Base-by-base conservation (phyloP, 306 rosid species). In the Mucuna pruriens region DNA sequence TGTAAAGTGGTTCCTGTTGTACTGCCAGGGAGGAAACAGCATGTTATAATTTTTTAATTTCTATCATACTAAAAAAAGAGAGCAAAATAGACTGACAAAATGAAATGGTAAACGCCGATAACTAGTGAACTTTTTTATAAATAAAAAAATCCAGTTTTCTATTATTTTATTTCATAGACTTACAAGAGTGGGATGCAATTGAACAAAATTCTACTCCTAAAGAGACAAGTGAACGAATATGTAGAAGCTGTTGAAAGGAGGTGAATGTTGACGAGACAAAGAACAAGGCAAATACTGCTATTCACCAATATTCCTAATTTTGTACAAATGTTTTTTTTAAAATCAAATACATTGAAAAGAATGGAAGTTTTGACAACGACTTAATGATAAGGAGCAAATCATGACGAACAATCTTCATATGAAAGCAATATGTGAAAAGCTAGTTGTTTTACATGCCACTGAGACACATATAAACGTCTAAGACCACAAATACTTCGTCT, bases 331-430 rank as follows among this genome's bases (percentile, higher is more conserved):
- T 77, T 88, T 86, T 54, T 54, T 82, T 66, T 33, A 70, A 85
- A 92, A 91, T 85, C 92, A 82, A 90, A 89, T 90, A 93, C 96
- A 90, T 90, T 84, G 85, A 87, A 95, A 95, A 93, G 96, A 95
- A 93, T 95, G 88, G 83, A 86, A 89, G 76, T 83, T 89, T 91
- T 83, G 88, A 81, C 87, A 66, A 85, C 81, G 90, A 85, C 87
- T 86, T 90, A 90, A 71, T 65, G 76, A 66, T 76, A 83, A 74
- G 70, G 84, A 57, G 84, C 40, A 87, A 84, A 87, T 71, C 78
- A 75, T 23, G 84, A 67, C 71, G 81, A 89, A 85, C 85, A 83
- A 86, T 87, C 75, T 86, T 89, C 81, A 85, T 76, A 84, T 71
- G 29, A 87, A 82, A 83, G 79, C 83, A 85, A 84, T 40, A 80